Percentiles rank a stretch among this genome's conserved stretches.
Evolutionary conservation across 352 stramenopile species (phyloP).

Genomic region (Ophiocytium majus): DNA sequence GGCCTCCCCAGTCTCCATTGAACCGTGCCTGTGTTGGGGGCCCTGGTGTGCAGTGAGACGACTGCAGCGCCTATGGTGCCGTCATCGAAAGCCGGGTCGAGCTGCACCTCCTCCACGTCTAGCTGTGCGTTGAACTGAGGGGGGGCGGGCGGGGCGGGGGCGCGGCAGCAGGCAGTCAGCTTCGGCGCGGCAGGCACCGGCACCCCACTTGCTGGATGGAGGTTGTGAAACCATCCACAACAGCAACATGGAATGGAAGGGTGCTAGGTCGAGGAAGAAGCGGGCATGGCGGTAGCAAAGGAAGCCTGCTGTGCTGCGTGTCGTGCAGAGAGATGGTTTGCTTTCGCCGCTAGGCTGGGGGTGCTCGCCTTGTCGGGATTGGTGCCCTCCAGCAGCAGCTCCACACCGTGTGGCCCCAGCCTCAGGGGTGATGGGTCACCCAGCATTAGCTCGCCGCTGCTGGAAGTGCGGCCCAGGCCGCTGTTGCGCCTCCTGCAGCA

Average conservation of each 20-base stretch:
- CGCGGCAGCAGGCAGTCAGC: too few species aligned
- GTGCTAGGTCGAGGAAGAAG: too few species aligned
- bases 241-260: too few species aligned
- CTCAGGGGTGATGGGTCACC: not conserved
- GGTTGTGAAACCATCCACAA: too few species aligned
- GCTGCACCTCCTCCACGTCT: not conserved
- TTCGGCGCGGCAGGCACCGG: too few species aligned
- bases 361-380: not conserved
- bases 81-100: not conserved
- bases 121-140: not conserved
- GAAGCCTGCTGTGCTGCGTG: too few species aligned
- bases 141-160: not conserved
- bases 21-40: not conserved
- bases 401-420: not conserved
- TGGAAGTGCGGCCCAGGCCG: not conserved
- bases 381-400: not conserved
- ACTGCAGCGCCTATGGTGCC: slow-evolving; percentile 1
- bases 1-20: slow-evolving; percentile 25
- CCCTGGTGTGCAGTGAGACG: not conserved
- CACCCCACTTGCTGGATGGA: too few species aligned
- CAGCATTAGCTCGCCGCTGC: not conserved
- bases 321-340: too few species aligned
- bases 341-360: too few species aligned
- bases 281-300: too few species aligned
- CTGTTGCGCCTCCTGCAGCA: slow-evolving; percentile 11